phyloP scores from a whole-genome alignment of 495 filamentous ascomycete genomes.

The Melanomma pulvis-pyrius region DNA sequence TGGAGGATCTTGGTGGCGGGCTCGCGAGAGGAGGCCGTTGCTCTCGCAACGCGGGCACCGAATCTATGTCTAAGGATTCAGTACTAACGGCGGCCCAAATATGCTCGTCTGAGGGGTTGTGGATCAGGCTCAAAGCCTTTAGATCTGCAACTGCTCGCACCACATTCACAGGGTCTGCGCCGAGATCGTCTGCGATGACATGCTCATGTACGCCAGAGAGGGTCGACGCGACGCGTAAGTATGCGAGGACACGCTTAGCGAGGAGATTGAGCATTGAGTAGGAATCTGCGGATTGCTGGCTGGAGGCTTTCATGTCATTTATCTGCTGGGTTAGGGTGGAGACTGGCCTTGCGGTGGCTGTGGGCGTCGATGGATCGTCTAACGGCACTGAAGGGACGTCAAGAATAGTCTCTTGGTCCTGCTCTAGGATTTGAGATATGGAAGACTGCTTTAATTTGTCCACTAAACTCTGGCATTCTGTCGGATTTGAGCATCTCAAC shows the following conservation, averaged over 20 bases:
- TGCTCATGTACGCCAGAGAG: background rate
- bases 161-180: background rate
- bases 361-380: background rate
- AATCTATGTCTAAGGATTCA: too few species aligned
- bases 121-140: background rate
- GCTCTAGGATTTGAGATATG: too few species aligned
- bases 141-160: background rate
- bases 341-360: background rate
- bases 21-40: background rate
- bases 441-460: too few species aligned
- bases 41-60: background rate
- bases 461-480: background rate
- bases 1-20: background rate
- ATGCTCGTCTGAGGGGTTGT: background rate
- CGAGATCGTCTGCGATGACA: background rate
- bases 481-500: slow-evolving; percentile 1
- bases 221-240: background rate
- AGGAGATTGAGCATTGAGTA: background rate
- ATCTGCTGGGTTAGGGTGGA: slow-evolving; percentile 1
- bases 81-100: background rate
- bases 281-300: background rate
- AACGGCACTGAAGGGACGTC: background rate
- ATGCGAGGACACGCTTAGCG: background rate
- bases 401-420: background rate
- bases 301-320: background rate